phyloP scores from a whole-genome alignment of 257 asterid species.

The Jacaranda copaia region DNA sequence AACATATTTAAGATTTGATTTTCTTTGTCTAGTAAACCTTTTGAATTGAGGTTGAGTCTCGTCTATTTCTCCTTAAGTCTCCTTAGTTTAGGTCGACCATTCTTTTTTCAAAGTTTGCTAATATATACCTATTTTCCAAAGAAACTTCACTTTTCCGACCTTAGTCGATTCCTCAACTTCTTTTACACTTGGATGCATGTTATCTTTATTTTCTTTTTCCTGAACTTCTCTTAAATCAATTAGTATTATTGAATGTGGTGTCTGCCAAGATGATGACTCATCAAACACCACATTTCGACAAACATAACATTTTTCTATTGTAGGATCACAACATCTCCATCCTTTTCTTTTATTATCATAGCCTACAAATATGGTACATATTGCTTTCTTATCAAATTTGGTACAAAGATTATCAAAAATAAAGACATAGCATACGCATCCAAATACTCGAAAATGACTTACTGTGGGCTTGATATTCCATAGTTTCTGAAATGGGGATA shows the following conservation, averaged over 20 bases:
- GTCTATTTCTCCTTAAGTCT: too few species aligned
- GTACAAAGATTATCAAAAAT: background rate
- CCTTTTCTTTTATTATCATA: slow-evolving; percentile 22
- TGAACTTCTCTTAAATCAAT: too few species aligned
- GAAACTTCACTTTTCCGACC: too few species aligned
- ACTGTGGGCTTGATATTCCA: slow-evolving; percentile 19
- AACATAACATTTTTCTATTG: slow-evolving; percentile 5
- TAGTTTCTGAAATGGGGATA: slow-evolving; percentile 12
- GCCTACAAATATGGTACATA: background rate
- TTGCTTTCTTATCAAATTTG: slow-evolving; percentile 18
- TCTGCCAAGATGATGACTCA: slow-evolving; percentile 27
- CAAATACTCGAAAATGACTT: slow-evolving; percentile 3
- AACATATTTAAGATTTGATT: too few species aligned
- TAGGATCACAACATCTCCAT: slow-evolving; percentile 18
- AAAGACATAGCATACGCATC: slow-evolving; percentile 8
- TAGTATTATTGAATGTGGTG: background rate
- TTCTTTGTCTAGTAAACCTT: too few species aligned
- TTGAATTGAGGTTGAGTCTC: too few species aligned
- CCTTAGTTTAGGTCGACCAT: too few species aligned
- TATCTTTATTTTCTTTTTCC: too few species aligned
- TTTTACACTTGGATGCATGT: too few species aligned
- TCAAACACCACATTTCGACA: slow-evolving; percentile 22
- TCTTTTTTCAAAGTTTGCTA: too few species aligned
- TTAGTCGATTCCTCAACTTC: too few species aligned
- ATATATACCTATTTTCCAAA: too few species aligned